These are phyloP conservation scores for Hypericum androsaemum DNA, from an alignment of 345 rosid species.

Conservation along the genomic window DNA sequence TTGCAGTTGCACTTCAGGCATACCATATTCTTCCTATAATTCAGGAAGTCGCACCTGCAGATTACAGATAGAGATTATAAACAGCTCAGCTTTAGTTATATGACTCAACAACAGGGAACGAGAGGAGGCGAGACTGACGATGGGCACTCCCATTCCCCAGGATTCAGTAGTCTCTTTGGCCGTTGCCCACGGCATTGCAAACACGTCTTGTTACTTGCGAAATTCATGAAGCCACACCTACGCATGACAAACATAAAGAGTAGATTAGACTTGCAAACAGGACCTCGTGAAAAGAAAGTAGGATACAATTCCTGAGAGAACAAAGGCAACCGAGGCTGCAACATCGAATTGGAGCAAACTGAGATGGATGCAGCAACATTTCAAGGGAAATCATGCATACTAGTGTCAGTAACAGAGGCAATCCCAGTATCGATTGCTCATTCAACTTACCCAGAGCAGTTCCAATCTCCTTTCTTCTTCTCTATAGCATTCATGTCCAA, in stretches of 20 bases:
- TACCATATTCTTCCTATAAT: not conserved
- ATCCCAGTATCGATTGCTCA: not conserved
- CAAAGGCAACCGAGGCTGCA: too few relatives aligned
- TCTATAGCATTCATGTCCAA: conserved; percentile 24
- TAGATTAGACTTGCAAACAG: too few relatives aligned
- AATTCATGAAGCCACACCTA: conserved; percentile 4
- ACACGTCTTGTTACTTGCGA: conserved; percentile 2
- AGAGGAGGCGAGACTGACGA: not conserved
- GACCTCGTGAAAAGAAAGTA: too few relatives aligned
- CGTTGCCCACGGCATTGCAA: not conserved
- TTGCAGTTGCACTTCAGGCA: conserved; percentile 1
- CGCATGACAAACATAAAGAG: conserved; percentile 2
- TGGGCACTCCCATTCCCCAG: conserved; percentile 20
- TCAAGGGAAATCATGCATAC: not conserved
- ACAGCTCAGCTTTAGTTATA: not conserved
- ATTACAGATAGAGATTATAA: not conserved
- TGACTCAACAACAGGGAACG: not conserved
- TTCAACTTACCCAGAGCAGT: not conserved
- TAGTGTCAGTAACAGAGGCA: not conserved
- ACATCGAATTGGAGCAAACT: too few relatives aligned
- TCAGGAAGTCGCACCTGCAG: conserved; percentile 2
- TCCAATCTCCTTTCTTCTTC: conserved; percentile 86
- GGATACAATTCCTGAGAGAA: too few relatives aligned
- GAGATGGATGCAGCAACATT: too few relatives aligned
- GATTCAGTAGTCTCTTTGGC: conserved; percentile 13